Evolutionary conservation across 2,329 filamentous ascomycete species (phyloP), one percentile per base, ranked within the genome.

Genomic region (Fonsecaea pugnacius): DNA sequence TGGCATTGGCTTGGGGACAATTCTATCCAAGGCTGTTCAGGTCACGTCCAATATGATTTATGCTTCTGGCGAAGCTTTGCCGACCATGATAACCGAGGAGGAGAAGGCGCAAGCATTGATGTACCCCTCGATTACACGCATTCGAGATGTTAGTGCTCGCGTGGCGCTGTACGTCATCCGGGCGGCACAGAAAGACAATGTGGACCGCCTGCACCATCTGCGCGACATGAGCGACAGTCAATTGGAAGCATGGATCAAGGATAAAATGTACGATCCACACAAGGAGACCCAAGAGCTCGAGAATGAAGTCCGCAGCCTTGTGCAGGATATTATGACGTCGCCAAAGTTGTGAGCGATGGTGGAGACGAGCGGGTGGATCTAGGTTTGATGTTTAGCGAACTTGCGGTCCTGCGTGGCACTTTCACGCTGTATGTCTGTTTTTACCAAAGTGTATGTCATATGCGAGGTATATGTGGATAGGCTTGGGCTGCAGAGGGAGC

Each of bases 21-120:
- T 98, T 75, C 86, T 98, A 55, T 89, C 89, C 80, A 96, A 97
- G 83, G 86, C 92, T 12, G 88, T 91, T 70, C 88, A 88, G 72
- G 84, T 98, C 70, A 98, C 94, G 4, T 91, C 97, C 76, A 87
- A 89, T 78, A 99, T 99, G 95, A 92, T 99, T 74, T 98, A 98
- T 81, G 92, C 91, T 56, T 94, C 93, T 35, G 95, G 92, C 32
- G 89, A 89, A 46, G 89, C 92, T 4, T 86, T 98, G 21, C 86
- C 91, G 16, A 87, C 87, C 64, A 88, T 90, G 36, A 85, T 99
- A 66, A 92, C 89, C 68, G 83, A 87, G 43, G 89, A 95, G 67
- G 95, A 99, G 81, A 82, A 92, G 73, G 86, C 89, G 62, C 87
- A 89, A 75, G 91, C 92, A 60, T 88, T 96, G 75, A 89, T 98